phyloP scores from a whole-genome alignment of 441 rosid genomes.

The Mallotus repandus region DNA sequence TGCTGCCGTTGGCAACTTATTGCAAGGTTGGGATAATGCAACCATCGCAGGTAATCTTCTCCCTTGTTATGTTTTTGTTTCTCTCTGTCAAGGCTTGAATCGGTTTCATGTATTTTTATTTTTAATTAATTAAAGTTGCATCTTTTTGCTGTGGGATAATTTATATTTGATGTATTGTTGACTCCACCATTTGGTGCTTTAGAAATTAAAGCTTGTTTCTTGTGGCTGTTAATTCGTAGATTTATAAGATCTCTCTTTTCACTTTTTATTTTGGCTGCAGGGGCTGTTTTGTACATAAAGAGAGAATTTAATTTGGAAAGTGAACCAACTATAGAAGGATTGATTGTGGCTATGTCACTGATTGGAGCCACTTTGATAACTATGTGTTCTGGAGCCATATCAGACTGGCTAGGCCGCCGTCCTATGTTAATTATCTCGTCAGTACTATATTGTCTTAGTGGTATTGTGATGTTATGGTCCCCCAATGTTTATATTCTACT shows the following conservation, averaged over 20 bases:
- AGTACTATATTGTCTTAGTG: conserved; percentile 55
- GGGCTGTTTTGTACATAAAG: conserved; percentile 62
- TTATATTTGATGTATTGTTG: conserved; percentile 11
- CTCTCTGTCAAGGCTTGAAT: not conserved
- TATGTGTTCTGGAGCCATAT: conserved; percentile 65
- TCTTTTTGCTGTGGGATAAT: not conserved
- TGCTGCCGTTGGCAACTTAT: conserved; percentile 85
- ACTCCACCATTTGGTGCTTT: too few species aligned
- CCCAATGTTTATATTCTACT: conserved; percentile 72
- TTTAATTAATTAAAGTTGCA: not conserved
- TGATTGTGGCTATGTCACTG: conserved; percentile 78
- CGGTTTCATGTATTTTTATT: not conserved
- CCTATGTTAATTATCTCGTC: conserved; percentile 71
- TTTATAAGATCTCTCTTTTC: conserved; percentile 19
- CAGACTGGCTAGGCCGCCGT: conserved; percentile 70
- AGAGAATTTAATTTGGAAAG: conserved; percentile 55
- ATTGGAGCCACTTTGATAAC: conserved; percentile 77
- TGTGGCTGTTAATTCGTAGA: conserved; percentile 6
- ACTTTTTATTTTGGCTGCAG: conserved; percentile 32
- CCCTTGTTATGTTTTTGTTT: not conserved
- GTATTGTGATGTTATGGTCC: conserved; percentile 72
- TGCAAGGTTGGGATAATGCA: conserved; percentile 99
- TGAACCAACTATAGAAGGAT: conserved; percentile 68
- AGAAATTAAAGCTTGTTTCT: not conserved
- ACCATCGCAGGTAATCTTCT: conserved; percentile 73